phyloP scores from a whole-genome alignment of 129 eudicot genomes.

The Escallonia rubra region DNA sequence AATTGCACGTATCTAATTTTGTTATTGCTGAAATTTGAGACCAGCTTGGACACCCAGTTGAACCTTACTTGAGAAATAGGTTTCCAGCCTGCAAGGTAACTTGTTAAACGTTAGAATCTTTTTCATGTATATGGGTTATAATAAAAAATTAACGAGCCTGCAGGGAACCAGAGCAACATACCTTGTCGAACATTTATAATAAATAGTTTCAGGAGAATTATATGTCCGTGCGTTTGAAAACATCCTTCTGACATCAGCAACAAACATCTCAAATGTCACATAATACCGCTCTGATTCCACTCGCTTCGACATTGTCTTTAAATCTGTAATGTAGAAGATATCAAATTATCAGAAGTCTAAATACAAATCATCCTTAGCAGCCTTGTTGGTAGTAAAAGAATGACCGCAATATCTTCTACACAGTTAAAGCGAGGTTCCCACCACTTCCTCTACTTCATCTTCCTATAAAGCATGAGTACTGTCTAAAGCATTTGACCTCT shows the following conservation, averaged over 20 bases:
- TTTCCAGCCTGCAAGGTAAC: constrained; percentile 58
- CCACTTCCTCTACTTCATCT: too few relatives aligned
- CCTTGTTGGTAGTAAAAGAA: too few relatives aligned
- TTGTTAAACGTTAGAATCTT: too few relatives aligned
- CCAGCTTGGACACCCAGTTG: constrained; percentile 63
- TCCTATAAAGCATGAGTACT: too few relatives aligned
- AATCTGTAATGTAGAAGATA: constrained; percentile 40
- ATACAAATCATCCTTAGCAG: too few relatives aligned
- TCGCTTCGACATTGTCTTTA: constrained; percentile 83
- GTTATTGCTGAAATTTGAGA: constrained; percentile 49
- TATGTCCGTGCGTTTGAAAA: constrained; percentile 90
- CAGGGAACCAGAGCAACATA: constrained; percentile 3
- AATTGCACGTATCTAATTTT: neutral
- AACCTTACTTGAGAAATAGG: constrained; percentile 63
- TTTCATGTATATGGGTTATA: too few relatives aligned
- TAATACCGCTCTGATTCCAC: constrained; percentile 92
- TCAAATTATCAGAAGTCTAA: neutral
- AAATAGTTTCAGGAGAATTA: constrained; percentile 88
- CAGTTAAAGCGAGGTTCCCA: too few relatives aligned
- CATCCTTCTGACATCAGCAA: constrained; percentile 89
- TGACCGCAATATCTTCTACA: too few relatives aligned
- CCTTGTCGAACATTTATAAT: constrained; percentile 93
- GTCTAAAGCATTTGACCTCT: too few relatives aligned
- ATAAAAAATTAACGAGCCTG: neutral
- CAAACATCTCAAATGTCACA: constrained; percentile 89